These are phyloP conservation scores for Arthrobotrys iridis DNA, from an alignment of 2,329 filamentous ascomycete species.

Conservation along the genomic window DNA sequence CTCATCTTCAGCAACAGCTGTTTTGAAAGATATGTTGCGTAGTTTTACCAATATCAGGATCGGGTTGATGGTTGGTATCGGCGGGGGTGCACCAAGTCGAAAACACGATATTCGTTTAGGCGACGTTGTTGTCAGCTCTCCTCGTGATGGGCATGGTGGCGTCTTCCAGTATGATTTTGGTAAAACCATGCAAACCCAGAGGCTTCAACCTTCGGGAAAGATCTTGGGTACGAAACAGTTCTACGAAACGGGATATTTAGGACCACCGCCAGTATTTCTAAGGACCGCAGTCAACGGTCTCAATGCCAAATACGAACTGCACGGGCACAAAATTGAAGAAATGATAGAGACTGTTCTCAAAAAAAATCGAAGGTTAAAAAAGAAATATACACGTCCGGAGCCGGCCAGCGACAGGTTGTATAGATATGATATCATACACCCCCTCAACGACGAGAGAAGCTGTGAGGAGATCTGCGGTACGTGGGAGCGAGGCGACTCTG, in stretches of 20 bases:
- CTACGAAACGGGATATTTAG: constrained; percentile 34
- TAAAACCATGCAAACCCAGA: constrained; percentile 56
- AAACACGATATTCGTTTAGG: constrained; percentile 61
- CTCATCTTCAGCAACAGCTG: constrained; percentile 58
- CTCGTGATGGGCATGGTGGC: constrained; percentile 52
- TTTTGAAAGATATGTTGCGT: constrained; percentile 59
- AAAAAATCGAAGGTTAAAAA: not conserved
- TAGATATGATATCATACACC: constrained; percentile 38
- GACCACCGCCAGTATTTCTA: constrained; percentile 1
- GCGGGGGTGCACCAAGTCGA: constrained; percentile 55
- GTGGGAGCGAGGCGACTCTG: too few species aligned
- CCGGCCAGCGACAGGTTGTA: constrained; percentile 59
- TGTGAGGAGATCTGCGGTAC: not conserved
- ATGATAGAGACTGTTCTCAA: not conserved
- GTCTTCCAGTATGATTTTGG: constrained; percentile 60
- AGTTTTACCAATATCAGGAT: constrained; percentile 59
- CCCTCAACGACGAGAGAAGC: not conserved
- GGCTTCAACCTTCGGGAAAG: constrained; percentile 39
- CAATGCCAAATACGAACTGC: not conserved
- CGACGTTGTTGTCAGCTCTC: constrained; percentile 60
- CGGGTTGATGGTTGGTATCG: constrained; percentile 57
- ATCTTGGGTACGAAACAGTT: not conserved
- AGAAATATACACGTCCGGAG: constrained; percentile 58
- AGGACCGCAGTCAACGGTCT: not conserved
- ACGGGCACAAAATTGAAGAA: not conserved